Evolutionary conservation across 305 asterid genomes (phyloP).

Genomic region (Fraxinus sp.): DNA sequence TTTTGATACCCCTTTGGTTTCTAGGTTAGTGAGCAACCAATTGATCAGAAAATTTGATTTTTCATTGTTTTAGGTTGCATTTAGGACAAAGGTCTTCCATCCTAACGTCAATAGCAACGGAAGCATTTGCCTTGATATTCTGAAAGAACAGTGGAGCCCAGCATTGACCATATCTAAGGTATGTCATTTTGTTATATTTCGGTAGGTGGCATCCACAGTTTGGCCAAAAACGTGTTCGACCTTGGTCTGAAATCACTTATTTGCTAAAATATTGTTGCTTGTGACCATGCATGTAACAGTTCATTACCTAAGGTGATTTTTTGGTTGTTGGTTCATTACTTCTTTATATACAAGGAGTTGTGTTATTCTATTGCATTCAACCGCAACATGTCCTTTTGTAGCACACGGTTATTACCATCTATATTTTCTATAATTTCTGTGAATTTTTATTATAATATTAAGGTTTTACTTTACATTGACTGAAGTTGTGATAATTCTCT

Average conservation of each 20-base stretch:
- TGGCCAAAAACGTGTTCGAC: not conserved
- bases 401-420: not conserved
- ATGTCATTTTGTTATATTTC: not conserved
- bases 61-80: slow-evolving; percentile 56
- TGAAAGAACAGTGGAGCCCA: slow-evolving; percentile 90
- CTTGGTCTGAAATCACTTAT: not conserved
- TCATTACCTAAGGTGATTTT: not conserved
- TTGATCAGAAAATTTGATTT: not conserved
- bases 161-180: slow-evolving; percentile 88
- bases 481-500: not conserved
- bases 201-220: not conserved
- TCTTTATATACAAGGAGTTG: not conserved
- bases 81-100: slow-evolving; percentile 81
- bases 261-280: not conserved
- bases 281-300: not conserved
- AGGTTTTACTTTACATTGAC: not conserved
- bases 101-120: slow-evolving; percentile 85
- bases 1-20: not conserved
- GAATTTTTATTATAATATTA: not conserved
- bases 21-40: not conserved
- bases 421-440: not conserved
- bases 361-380: not conserved
- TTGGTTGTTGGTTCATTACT: not conserved
- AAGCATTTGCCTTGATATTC: slow-evolving; percentile 82
- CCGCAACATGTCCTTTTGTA: not conserved